A percentile compares a stretch with the other conserved stretches of the same genome.
Conservation (phyloP, 169 alveolate species). For the Plasmodium falciparum region DNA sequence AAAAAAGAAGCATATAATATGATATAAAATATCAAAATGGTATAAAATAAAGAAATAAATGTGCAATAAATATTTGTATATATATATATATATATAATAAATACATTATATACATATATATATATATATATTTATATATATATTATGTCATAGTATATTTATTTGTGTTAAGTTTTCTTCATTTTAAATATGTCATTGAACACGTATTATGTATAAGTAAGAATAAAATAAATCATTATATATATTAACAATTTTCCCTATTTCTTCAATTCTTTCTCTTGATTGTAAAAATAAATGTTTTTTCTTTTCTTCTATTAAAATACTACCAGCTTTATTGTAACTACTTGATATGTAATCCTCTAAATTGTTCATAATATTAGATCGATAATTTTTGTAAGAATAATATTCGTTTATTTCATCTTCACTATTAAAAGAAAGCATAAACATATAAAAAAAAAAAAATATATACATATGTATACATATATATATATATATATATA, state of each 20-base stretch:
- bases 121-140: no score
- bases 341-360: slow-evolving; percentile 62
- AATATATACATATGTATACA: background rate
- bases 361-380: slow-evolving; percentile 50
- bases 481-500: background rate
- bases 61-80: no score
- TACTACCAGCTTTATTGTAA: slow-evolving; percentile 36
- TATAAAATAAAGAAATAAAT: no score
- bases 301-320: slow-evolving; percentile 66
- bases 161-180: no score
- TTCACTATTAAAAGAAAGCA: slow-evolving; percentile 18
- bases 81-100: no score
- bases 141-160: no score
- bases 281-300: slow-evolving; percentile 52
- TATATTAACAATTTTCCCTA: slow-evolving; percentile 45
- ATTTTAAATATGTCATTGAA: background rate
- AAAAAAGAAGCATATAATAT: no score
- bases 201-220: slow-evolving; percentile 24
- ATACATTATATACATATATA: no score
- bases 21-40: no score
- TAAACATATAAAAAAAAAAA: background rate
- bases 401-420: slow-evolving; percentile 71
- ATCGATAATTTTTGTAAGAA: slow-evolving; percentile 41
- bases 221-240: slow-evolving; percentile 57
- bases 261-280: slow-evolving; percentile 52